Evolutionary conservation across 2,329 filamentous ascomycete species (phyloP).

Genomic region (Madurella mycetomatis): DNA sequence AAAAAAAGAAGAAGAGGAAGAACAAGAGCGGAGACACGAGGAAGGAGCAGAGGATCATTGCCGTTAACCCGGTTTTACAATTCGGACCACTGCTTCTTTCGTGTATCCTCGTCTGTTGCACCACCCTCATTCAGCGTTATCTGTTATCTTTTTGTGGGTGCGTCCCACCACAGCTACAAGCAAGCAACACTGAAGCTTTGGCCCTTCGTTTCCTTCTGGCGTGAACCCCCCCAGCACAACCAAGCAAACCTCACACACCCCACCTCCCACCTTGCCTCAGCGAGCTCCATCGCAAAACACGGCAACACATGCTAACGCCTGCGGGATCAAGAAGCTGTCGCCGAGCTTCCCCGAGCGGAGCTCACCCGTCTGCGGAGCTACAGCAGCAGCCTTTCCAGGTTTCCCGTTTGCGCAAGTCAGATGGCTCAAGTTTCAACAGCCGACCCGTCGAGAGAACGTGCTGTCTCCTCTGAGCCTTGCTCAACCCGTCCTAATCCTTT

Average conservation of each 20-base stretch:
- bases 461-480: constrained; percentile 58
- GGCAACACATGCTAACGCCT: constrained; percentile 54
- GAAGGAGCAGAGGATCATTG: neutral
- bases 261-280: constrained; percentile 9
- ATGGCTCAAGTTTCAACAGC: constrained; percentile 51
- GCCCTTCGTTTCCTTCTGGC: neutral
- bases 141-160: neutral
- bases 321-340: constrained; percentile 42
- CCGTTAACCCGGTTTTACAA: no score
- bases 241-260: neutral
- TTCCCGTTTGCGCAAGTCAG: constrained; percentile 39
- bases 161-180: neutral
- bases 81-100: no score
- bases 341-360: constrained; percentile 52
- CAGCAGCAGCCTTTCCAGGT: constrained; percentile 37
- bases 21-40: neutral
- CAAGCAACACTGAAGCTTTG: neutral
- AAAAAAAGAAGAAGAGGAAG: neutral
- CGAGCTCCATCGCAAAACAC: constrained; percentile 23
- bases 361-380: constrained; percentile 46
- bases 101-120: no score
- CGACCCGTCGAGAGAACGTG: constrained; percentile 52
- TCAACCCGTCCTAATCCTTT: constrained; percentile 62
- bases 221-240: neutral
- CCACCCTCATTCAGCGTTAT: neutral